Conservation (phyloP, 345 rosid species). For the Kernera saxatilis region DNA sequence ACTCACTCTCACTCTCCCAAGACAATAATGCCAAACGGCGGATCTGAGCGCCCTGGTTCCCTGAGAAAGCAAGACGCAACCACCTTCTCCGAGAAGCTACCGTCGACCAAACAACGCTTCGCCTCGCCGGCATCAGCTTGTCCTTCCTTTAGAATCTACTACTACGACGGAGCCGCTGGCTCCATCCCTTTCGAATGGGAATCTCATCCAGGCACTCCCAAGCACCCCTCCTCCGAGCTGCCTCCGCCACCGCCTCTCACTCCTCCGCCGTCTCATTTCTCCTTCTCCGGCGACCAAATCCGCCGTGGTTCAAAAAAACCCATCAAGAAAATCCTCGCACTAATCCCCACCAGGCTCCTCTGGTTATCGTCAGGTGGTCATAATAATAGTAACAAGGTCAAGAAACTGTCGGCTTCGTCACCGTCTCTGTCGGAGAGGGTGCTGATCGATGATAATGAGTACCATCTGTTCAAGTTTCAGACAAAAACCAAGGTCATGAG, state of each 20-base stretch:
- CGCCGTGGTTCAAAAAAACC: conserved; percentile 9
- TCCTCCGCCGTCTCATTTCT: conserved; percentile 33
- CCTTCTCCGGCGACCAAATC: conserved; percentile 14
- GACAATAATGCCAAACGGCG: conserved; percentile 17
- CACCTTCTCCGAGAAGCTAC: conserved; percentile 15
- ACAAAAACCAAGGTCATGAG: conserved; percentile 5
- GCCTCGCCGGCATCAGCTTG: conserved; percentile 15
- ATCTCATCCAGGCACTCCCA: conserved; percentile 33
- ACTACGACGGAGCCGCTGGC: conserved; percentile 24
- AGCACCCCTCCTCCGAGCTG: conserved; percentile 19
- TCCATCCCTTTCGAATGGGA: conserved; percentile 35
- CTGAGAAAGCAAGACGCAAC: conserved; percentile 6
- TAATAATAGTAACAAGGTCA: neutral
- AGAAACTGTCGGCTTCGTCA: conserved; percentile 17
- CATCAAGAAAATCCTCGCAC: conserved; percentile 11
- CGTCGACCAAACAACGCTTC: conserved; percentile 23
- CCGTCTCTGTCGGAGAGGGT: conserved; percentile 22
- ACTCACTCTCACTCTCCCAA: neutral
- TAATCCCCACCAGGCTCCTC: neutral
- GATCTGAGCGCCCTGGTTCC: conserved; percentile 5
- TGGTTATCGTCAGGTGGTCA: conserved; percentile 14
- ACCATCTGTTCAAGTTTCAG: conserved; percentile 23
- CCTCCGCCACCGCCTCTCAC: conserved; percentile 27
- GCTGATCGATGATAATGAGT: conserved; percentile 15
- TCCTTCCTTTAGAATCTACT: conserved; percentile 30